A percentile compares a stretch with the other conserved stretches of the same genome.
Evolutionary conservation across 2,329 filamentous ascomycete species (phyloP).

Genomic region (Diaporthe citri): DNA sequence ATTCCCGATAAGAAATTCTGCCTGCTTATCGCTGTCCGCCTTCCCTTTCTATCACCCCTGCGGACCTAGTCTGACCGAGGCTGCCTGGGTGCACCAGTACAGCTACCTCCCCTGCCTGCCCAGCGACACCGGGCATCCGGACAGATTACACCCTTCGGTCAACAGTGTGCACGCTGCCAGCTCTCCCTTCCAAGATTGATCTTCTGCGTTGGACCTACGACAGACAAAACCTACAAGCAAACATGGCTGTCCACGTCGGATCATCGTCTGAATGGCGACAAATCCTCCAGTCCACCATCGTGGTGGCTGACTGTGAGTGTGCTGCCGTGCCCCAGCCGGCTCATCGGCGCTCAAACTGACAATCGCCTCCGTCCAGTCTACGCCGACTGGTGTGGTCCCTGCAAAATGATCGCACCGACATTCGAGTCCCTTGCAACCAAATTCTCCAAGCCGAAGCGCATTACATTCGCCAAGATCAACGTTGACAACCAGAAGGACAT

Average conservation of each 20-base stretch:
- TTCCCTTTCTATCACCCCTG: neutral
- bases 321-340: constrained; percentile 25
- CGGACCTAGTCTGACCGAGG: neutral
- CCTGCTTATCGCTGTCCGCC: constrained; percentile 17
- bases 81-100: neutral
- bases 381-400: constrained; percentile 94
- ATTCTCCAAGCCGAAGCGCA: constrained; percentile 82
- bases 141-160: constrained; percentile 32
- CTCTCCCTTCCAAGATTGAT: neutral
- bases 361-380: constrained; percentile 73
- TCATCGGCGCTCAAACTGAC: constrained; percentile 41
- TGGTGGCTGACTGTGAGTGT: constrained; percentile 88
- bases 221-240: constrained; percentile 31
- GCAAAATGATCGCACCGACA: constrained; percentile 90
- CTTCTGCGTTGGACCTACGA: neutral
- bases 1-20: constrained; percentile 31
- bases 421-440: constrained; percentile 87
- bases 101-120: neutral
- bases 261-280: constrained; percentile 79
- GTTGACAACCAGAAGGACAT: constrained; percentile 86
- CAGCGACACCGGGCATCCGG: constrained; percentile 32
- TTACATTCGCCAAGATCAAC: constrained; percentile 94
- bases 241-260: constrained; percentile 68
- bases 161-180: neutral
- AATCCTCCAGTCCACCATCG: constrained; percentile 77